Evolutionary conservation across 805 yeast species (phyloP).

Genomic region (Scheffersomyces stipitis): DNA sequence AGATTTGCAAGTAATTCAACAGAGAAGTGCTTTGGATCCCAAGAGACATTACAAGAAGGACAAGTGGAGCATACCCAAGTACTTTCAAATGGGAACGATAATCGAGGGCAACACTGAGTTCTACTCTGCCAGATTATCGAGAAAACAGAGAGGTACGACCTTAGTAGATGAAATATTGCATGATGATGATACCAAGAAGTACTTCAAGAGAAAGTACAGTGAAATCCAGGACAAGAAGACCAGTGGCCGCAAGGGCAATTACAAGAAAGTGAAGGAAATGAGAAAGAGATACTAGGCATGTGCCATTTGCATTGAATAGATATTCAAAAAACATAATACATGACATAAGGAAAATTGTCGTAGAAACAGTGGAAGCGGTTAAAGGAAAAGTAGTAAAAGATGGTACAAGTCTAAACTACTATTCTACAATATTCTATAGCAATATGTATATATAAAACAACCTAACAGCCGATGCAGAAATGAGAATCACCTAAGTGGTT

Average conservation of each 20-base stretch:
- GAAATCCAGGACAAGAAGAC: conserved; percentile 69
- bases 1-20: conserved; percentile 75
- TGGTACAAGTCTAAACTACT: too few species aligned
- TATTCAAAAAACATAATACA: too few species aligned
- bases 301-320: too few species aligned
- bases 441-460: too few species aligned
- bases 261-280: conserved; percentile 60
- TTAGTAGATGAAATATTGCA: conserved; percentile 80
- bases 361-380: too few species aligned
- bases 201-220: conserved; percentile 79
- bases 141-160: conserved; percentile 72
- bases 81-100: conserved; percentile 86
- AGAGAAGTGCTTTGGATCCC: conserved; percentile 91
- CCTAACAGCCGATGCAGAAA: too few species aligned
- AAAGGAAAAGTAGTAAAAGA: too few species aligned
- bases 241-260: conserved; percentile 67
- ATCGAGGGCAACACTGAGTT: conserved; percentile 80
- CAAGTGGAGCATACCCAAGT: conserved; percentile 72
- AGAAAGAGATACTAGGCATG: conserved; percentile 47
- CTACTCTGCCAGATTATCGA: conserved; percentile 63
- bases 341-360: too few species aligned
- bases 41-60: conserved; percentile 92
- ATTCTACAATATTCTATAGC: too few species aligned
- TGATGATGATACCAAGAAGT: conserved; percentile 65
- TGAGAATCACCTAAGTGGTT: too few species aligned